Evolutionary conservation across 164 flowering plant species (phyloP), one percentile per base, ranked within the genome.

Genomic region (Saururus chinensis): DNA sequence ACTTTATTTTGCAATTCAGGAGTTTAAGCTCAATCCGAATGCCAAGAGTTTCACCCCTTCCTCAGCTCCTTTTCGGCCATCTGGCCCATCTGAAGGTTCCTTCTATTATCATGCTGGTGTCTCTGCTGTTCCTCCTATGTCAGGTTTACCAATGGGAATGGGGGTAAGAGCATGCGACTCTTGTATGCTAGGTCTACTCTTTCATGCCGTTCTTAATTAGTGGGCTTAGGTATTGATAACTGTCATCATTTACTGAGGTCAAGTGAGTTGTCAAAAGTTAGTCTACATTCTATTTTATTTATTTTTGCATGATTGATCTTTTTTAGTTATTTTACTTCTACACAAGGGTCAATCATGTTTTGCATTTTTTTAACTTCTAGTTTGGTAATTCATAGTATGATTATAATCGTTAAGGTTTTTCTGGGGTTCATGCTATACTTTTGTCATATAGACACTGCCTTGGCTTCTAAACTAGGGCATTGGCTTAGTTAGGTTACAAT

Each of bases 1-100:
- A 11, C 51, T 63, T 13, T 56, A 56, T 40, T 11, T 62, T 66
- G 10, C 59, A 56, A 19, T 71, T 19, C 84, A 95, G 99, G 99
- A 95, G 76, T 90, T 95, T 70, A 95, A 79, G 67, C 77, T 90
- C 58, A 95, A 95, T 66, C 96, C 99, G 1, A 87, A 95, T 75
- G 99, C 97, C 23, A 90, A 87, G 84, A 88, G 96, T 72, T 90
- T 85, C 60, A 66, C 72, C 45, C 97, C 99, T 35, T 76, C 83
- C 54, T 81, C 74, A 65, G 23, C 83, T 35, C 66, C 89, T 60
- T 42, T 80, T 45, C 76, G 87, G 80, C 88, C 96, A 40, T 71
- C 75, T 45, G 78, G 93, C 62, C 96, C 99, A 9, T 62, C 96
- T 70, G 95, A 95, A 74, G 75, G 77, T 62, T 76, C 99, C 21